A percentile compares a stretch with the other conserved stretches of the same genome.
Evolutionary conservation across 1,284 basidiomycete genomes (phyloP).

Genomic region (Hortiboletus rubellus): DNA sequence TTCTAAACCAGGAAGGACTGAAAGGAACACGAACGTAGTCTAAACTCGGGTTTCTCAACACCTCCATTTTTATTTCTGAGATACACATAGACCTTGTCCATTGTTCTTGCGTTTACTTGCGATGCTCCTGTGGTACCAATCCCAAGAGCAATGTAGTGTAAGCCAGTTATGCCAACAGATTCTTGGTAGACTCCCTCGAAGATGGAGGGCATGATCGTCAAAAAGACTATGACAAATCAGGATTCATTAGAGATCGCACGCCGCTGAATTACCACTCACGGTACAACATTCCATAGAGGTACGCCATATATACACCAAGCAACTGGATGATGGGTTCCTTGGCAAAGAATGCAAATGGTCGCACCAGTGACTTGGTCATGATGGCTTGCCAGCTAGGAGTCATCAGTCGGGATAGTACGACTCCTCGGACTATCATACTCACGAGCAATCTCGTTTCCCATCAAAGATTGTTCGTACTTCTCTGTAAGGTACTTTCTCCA

Average conservation of each 20-base stretch:
- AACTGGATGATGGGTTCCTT: slow-evolving; percentile 51
- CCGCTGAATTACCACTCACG: slow-evolving; percentile 37
- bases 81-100: slow-evolving; percentile 50
- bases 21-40: slow-evolving; percentile 32
- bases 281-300: slow-evolving; percentile 55
- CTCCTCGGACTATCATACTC: slow-evolving; percentile 17
- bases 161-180: slow-evolving; percentile 54
- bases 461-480: slow-evolving; percentile 49
- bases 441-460: slow-evolving; percentile 43
- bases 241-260: background rate
- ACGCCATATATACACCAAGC: slow-evolving; percentile 49
- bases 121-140: slow-evolving; percentile 37
- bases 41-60: slow-evolving; percentile 49
- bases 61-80: slow-evolving; percentile 42
- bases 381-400: slow-evolving; percentile 40
- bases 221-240: slow-evolving; percentile 43
- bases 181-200: slow-evolving; percentile 55
- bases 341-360: slow-evolving; percentile 49
- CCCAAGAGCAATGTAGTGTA: slow-evolving; percentile 46
- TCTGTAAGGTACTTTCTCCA: slow-evolving; percentile 42
- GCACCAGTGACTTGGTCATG: slow-evolving; percentile 39
- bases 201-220: slow-evolving; percentile 66
- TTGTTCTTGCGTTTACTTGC: slow-evolving; percentile 48
- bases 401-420: background rate
- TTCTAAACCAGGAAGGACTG: no score